Conservation (phyloP, 2,329 filamentous ascomycete genomes). For the Paraconiothyrium brasiliense region DNA sequence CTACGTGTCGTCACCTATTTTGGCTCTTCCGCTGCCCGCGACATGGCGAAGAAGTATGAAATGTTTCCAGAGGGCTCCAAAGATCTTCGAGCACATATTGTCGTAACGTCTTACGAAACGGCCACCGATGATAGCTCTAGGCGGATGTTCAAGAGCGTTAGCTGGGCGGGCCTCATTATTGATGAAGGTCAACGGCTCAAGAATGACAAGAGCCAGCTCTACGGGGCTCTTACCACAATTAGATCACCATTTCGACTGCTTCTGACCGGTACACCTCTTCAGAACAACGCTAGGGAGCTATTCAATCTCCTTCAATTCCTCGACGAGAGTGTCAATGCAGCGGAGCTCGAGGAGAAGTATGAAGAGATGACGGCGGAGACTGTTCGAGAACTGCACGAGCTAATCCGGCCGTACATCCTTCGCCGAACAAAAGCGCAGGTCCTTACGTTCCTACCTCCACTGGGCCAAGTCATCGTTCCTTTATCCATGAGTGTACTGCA, state of each 20-base stretch:
- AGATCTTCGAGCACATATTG: slow-evolving; percentile 85
- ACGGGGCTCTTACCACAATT: slow-evolving; percentile 75
- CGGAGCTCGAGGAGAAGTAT: slow-evolving; percentile 77
- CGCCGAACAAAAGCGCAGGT: slow-evolving; percentile 90
- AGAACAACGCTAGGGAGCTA: slow-evolving; percentile 93
- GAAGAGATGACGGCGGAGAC: slow-evolving; percentile 83
- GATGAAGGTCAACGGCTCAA: slow-evolving; percentile 97
- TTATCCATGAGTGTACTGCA: slow-evolving; percentile 96
- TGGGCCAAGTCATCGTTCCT: slow-evolving; percentile 94
- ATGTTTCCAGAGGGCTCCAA: slow-evolving; percentile 74
- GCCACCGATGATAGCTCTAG: slow-evolving; percentile 77
- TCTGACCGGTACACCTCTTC: slow-evolving; percentile 87
- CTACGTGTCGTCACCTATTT: slow-evolving; percentile 93
- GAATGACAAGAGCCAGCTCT: slow-evolving; percentile 87
- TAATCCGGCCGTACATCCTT: slow-evolving; percentile 78
- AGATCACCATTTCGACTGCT: slow-evolving; percentile 85
- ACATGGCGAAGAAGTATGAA: slow-evolving; percentile 82
- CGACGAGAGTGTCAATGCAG: slow-evolving; percentile 76
- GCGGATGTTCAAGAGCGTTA: slow-evolving; percentile 72
- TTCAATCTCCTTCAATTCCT: slow-evolving; percentile 98
- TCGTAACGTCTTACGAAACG: slow-evolving; percentile 94
- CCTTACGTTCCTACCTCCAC: slow-evolving; percentile 87
- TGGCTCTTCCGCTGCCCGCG: slow-evolving; percentile 77
- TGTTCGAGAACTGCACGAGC: slow-evolving; percentile 79
- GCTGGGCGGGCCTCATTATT: slow-evolving; percentile 88